Evolutionary conservation across 2,329 filamentous ascomycete genomes (phyloP), one percentile per base, ranked within the genome.

Genomic region (Thielaviopsis populi): DNA sequence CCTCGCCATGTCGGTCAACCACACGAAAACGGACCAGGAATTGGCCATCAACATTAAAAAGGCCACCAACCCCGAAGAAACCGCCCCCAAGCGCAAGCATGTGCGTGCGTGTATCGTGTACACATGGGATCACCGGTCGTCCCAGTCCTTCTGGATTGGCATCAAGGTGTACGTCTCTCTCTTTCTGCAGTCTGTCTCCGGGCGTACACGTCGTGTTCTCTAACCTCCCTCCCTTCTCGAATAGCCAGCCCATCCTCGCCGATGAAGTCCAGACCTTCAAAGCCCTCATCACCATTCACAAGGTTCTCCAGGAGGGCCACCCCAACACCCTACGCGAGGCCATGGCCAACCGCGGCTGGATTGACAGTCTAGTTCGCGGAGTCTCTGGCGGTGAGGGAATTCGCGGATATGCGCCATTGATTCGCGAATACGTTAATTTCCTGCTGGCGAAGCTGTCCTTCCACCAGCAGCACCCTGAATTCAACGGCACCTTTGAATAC

Each of bases 251-350:
- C n/a, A 91, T 99, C 72, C 83, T 97, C 68, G 92, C 94, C 75
- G 94, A 99, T 73, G 94, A 99, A 78, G 87, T 99, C 46, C 94
- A 99, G 78, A 97, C 94, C 3, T 99, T 97, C 82, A 99, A 99
- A 75, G 91, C 94, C 59, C 82, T 99, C 67, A 96, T 97, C 71
- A 97, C 91, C 24, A 84, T 97, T 68, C 94, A 99, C 78, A 96
- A 97, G 74, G 92, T 99, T 62, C 80, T 99, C 19, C 94, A 99
- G 73, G 94, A 99, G 75, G 94, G 94, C 17, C 94, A 99, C 71
- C 91, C 94, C 0, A 80, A 88, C 64, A 89, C 88, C 1, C 77
- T 99, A 41, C 86, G 86, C 71, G 94, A 99, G 74, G 94, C 91
- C 33, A 89, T 96, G 78, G 82, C 85, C 66, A 89, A 97, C 77